Evolutionary conservation across 2,329 filamentous ascomycete genomes (phyloP).

Genomic region (Arthrobotrys pseudoclavata): DNA sequence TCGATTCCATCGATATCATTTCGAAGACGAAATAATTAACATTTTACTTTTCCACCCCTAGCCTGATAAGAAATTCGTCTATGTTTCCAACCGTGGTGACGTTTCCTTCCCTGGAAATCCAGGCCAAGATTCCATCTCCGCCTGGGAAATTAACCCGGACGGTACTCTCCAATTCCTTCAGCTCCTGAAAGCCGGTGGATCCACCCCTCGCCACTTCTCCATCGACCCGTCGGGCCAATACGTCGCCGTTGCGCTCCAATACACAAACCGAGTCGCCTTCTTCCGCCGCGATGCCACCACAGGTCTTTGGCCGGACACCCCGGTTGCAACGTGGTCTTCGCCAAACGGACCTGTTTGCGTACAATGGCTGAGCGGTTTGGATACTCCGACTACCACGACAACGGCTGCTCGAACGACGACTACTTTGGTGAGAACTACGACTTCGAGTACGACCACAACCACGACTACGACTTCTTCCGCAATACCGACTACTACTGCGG

Average conservation of each 20-base stretch:
- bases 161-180: slow-evolving; percentile 73
- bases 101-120: slow-evolving; percentile 67
- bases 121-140: slow-evolving; percentile 76
- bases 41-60: slow-evolving; percentile 63
- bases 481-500: neutral
- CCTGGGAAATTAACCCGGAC: slow-evolving; percentile 72
- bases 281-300: slow-evolving; percentile 73
- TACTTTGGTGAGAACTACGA: neutral
- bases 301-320: slow-evolving; percentile 67
- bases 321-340: slow-evolving; percentile 35
- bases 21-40: neutral
- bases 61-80: slow-evolving; percentile 75
- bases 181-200: slow-evolving; percentile 74
- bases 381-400: slow-evolving; percentile 8
- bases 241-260: slow-evolving; percentile 77
- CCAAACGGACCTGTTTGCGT: slow-evolving; percentile 41
- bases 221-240: slow-evolving; percentile 76
- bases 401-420: slow-evolving; percentile 17
- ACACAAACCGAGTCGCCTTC: slow-evolving; percentile 73
- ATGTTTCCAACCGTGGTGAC: slow-evolving; percentile 78
- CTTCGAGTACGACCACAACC: slow-evolving; percentile 6
- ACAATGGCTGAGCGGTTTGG: slow-evolving; percentile 23
- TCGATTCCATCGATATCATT: neutral
- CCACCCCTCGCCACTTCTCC: slow-evolving; percentile 76
- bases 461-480: neutral